Conservation (phyloP, 1,284 basidiomycete species). For the Athelia psychrophila region DNA sequence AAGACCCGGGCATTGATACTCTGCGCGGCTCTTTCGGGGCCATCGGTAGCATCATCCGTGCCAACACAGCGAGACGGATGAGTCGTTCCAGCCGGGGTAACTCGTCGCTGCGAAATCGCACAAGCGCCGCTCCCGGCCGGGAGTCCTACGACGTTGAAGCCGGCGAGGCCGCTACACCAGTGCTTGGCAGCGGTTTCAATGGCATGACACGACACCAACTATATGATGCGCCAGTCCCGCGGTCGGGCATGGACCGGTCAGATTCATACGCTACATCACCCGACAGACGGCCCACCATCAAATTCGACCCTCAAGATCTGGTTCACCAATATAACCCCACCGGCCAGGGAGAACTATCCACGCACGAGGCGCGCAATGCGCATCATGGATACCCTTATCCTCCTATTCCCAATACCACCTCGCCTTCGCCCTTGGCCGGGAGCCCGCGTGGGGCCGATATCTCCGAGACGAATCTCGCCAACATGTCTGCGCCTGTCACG, state of each 20-base stretch:
- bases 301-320: conserved; percentile 69
- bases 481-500: conserved; percentile 1
- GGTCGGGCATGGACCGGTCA: conserved; percentile 18
- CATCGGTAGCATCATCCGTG: conserved; percentile 87
- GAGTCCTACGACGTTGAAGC: conserved; percentile 30
- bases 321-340: conserved; percentile 67
- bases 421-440: not conserved
- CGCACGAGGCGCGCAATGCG: conserved; percentile 50
- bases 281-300: conserved; percentile 59
- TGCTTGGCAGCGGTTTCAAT: conserved; percentile 22
- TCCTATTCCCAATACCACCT: not conserved
- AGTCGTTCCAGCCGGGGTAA: conserved; percentile 50
- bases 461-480: not conserved
- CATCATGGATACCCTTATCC: conserved; percentile 13
- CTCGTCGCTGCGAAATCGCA: conserved; percentile 26
- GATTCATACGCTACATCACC: conserved; percentile 26
- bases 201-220: conserved; percentile 74
- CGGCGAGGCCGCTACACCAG: conserved; percentile 14
- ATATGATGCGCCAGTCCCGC: conserved; percentile 71
- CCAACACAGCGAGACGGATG: conserved; percentile 61
- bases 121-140: conserved; percentile 31
- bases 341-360: conserved; percentile 40
- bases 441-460: not conserved
- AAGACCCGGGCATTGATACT: conserved; percentile 86
- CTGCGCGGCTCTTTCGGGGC: conserved; percentile 88